Percentiles rank a stretch among this genome's conserved stretches.
These are phyloP conservation scores for Diutina pseudorugosa DNA, from an alignment of 1,139 yeast species.

Conservation along the genomic window DNA sequence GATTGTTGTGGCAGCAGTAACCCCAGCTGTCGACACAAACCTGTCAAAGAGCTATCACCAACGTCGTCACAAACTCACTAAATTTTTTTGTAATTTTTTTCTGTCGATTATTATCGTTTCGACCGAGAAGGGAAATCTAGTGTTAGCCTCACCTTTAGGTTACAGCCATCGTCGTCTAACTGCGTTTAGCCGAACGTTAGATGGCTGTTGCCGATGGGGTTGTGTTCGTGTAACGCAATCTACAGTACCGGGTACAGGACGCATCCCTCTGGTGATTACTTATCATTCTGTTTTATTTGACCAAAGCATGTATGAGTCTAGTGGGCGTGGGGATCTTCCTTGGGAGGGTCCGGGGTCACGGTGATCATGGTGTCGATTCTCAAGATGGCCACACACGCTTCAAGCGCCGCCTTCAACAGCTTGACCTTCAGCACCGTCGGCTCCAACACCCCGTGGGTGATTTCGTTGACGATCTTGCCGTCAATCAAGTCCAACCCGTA, in stretches of 20 bases:
- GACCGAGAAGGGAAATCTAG: neutral
- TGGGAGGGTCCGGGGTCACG: slow-evolving; percentile 90
- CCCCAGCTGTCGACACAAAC: no score
- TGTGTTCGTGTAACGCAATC: neutral
- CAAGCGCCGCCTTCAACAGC: slow-evolving; percentile 88
- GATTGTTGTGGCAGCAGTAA: no score
- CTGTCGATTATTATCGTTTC: neutral
- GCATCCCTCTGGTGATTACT: neutral
- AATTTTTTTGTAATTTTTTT: no score
- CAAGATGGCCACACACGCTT: slow-evolving; percentile 94
- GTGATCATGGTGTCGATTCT: slow-evolving; percentile 98
- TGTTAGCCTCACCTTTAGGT: neutral
- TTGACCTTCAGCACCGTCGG: slow-evolving; percentile 91
- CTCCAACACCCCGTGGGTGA: slow-evolving; percentile 79
- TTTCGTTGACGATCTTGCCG: slow-evolving; percentile 86
- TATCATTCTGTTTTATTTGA: no score
- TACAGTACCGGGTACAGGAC: neutral
- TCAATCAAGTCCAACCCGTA: slow-evolving; percentile 86
- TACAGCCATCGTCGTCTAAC: neutral
- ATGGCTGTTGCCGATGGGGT: neutral
- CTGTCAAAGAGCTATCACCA: no score
- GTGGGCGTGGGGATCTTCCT: slow-evolving; percentile 79
- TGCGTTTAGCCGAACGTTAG: neutral
- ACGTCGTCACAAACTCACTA: no score
- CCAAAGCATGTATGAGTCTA: slow-evolving; percentile 8